These are phyloP conservation scores for Stachybotrys chlorohalonatus DNA, from an alignment of 2,329 filamentous ascomycete species.

Conservation along the genomic window DNA sequence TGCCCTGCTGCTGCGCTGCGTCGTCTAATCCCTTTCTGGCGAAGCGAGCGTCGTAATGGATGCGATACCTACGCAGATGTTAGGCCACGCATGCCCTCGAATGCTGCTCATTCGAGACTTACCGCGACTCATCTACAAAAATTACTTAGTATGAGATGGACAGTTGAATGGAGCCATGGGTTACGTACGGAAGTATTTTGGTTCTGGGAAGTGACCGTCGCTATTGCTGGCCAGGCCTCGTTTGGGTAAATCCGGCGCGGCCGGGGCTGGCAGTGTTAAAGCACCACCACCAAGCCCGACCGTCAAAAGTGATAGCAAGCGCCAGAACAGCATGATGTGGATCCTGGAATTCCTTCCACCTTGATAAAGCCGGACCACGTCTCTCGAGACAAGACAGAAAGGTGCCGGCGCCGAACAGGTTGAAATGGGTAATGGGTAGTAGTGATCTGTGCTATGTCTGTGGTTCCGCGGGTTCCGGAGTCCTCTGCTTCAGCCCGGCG, in stretches of 20 bases:
- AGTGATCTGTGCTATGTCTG: too few relatives aligned
- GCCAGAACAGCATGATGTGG: neutral
- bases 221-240: neutral
- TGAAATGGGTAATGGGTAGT: too few relatives aligned
- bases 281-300: neutral
- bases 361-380: too few relatives aligned
- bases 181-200: constrained; percentile 10
- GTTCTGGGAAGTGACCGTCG: constrained; percentile 5
- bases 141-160: neutral
- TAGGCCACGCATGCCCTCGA: too few relatives aligned
- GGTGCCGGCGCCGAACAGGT: too few relatives aligned
- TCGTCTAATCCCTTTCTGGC: constrained; percentile 32
- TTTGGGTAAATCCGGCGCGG: neutral
- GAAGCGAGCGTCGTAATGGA: constrained; percentile 30
- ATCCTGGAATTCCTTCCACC: too few relatives aligned
- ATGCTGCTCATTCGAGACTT: constrained; percentile 2
- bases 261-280: neutral
- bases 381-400: too few relatives aligned
- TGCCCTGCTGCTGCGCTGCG: constrained; percentile 48
- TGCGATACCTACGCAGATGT: constrained; percentile 7
- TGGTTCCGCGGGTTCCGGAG: too few relatives aligned
- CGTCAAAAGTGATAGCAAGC: neutral
- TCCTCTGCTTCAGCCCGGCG: too few relatives aligned
- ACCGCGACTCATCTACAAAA: constrained; percentile 12
- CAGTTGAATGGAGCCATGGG: neutral